A percentile compares a stretch with the other conserved stretches of the same genome.
Evolutionary conservation across 345 rosid species (phyloP).

Genomic region (Dipteronia dyeriana): DNA sequence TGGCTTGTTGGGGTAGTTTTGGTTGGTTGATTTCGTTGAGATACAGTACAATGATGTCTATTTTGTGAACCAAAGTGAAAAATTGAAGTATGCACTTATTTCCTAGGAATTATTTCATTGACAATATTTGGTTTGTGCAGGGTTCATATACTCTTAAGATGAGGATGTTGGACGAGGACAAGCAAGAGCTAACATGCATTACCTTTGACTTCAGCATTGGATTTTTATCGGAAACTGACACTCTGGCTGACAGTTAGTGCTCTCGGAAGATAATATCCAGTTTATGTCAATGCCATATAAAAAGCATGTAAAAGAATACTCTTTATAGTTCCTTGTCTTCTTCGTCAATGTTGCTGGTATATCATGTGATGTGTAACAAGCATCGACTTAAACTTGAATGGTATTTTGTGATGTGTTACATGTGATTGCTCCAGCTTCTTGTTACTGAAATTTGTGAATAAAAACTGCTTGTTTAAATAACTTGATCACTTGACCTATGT

Average conservation of each 20-base stretch:
- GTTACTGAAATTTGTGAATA: neutral
- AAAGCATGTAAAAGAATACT: constrained; percentile 15
- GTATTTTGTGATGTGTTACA: constrained; percentile 8
- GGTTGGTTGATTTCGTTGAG: neutral
- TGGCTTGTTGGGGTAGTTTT: no score
- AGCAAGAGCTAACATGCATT: constrained; percentile 72
- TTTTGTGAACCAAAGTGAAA: neutral
- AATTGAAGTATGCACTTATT: neutral
- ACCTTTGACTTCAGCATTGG: constrained; percentile 71
- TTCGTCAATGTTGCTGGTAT: neutral
- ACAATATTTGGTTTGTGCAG: constrained; percentile 38
- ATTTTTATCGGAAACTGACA: constrained; percentile 36
- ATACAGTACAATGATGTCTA: neutral
- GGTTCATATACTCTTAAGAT: constrained; percentile 84
- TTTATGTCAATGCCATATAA: constrained; percentile 1
- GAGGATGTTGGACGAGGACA: constrained; percentile 68
- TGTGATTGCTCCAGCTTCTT: neutral
- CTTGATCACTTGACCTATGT: neutral
- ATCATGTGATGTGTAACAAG: neutral
- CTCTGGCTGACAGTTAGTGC: constrained; percentile 56
- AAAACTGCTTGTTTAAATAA: neutral
- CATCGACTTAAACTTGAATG: neutral
- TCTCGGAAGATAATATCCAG: constrained; percentile 3
- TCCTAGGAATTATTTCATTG: neutral
- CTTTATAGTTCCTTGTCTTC: constrained; percentile 1